A percentile compares a stretch with the other conserved stretches of the same genome.
Conservation (phyloP, 2,329 filamentous ascomycete species). For the Zopfia rhizophila region DNA sequence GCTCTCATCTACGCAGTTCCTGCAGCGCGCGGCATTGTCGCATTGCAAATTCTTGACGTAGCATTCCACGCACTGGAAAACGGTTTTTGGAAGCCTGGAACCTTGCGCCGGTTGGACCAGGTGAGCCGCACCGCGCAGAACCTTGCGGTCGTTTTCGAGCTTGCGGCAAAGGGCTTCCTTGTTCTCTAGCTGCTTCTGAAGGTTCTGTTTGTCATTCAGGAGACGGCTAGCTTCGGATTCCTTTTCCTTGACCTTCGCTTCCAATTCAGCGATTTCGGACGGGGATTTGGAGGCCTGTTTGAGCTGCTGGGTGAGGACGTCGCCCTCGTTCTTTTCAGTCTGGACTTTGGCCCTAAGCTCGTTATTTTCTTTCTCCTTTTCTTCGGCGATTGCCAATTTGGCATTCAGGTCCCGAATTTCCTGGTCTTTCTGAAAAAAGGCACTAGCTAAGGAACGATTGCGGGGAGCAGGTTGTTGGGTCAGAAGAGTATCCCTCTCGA, state of each 20-base stretch:
- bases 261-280: background rate
- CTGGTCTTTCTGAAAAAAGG: background rate
- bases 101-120: conserved; percentile 29
- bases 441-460: no score
- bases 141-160: conserved; percentile 15
- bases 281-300: background rate
- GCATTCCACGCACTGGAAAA: conserved; percentile 42
- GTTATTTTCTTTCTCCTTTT: no score
- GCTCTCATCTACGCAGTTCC: conserved; percentile 31
- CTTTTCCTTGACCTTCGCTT: conserved; percentile 31
- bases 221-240: conserved; percentile 28
- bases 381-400: conserved; percentile 2
- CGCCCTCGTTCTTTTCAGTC: conserved; percentile 2
- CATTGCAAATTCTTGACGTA: conserved; percentile 37
- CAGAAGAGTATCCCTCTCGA: no score
- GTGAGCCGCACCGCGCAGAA: conserved; percentile 38
- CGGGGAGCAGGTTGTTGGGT: no score
- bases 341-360: no score
- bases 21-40: conserved; percentile 34
- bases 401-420: conserved; percentile 1
- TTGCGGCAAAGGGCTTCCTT: conserved; percentile 22
- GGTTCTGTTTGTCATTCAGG: conserved; percentile 25
- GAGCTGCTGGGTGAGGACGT: conserved; percentile 1
- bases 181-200: conserved; percentile 8
- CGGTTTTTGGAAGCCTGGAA: conserved; percentile 29